A percentile compares a stretch with the other conserved stretches of the same genome.
phyloP scores from a whole-genome alignment of 2,329 filamentous ascomycete species.

The Fusarium kyushuense region DNA sequence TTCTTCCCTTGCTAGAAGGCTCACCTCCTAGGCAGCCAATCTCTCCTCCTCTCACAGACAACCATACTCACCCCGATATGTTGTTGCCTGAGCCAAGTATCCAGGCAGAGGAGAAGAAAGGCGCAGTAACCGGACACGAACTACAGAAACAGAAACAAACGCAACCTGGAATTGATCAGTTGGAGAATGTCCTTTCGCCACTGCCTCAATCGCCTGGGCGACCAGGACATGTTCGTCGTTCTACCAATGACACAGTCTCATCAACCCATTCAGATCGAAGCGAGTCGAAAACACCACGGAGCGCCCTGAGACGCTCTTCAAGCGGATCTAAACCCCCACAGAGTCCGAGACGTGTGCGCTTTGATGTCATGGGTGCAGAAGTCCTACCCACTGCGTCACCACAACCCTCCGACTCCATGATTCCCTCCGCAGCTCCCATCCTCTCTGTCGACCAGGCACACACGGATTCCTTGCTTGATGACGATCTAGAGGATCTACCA shows the following conservation, averaged over 20 bases:
- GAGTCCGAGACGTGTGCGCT: slow-evolving; percentile 72
- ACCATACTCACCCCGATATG: slow-evolving; percentile 38
- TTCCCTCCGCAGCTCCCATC: slow-evolving; percentile 46
- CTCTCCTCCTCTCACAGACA: slow-evolving; percentile 36
- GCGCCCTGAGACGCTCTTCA: slow-evolving; percentile 69
- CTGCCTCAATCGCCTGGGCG: slow-evolving; percentile 44
- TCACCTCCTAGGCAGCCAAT: slow-evolving; percentile 45
- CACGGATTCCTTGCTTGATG: slow-evolving; percentile 52
- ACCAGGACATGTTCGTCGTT: slow-evolving; percentile 55
- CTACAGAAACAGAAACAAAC: slow-evolving; percentile 6
- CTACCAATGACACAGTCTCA: slow-evolving; percentile 62
- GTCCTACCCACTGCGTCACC: slow-evolving; percentile 71
- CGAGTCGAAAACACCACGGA: slow-evolving; percentile 63
- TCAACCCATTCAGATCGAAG: slow-evolving; percentile 67
- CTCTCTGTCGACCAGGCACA: slow-evolving; percentile 44
- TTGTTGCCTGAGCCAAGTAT: slow-evolving; percentile 47
- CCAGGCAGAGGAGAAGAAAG: slow-evolving; percentile 42
- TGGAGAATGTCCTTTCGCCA: slow-evolving; percentile 33
- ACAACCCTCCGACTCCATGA: slow-evolving; percentile 53
- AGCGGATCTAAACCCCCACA: slow-evolving; percentile 62
- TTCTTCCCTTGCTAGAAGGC: slow-evolving; percentile 70
- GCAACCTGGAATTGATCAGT: slow-evolving; percentile 16
- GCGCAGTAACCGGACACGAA: slow-evolving; percentile 44
- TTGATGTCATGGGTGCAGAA: slow-evolving; percentile 70
- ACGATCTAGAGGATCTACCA: slow-evolving; percentile 56